These are phyloP conservation scores for Melaleuca quinquenervia DNA, from an alignment of 345 rosid genomes.

Conservation along the genomic window DNA sequence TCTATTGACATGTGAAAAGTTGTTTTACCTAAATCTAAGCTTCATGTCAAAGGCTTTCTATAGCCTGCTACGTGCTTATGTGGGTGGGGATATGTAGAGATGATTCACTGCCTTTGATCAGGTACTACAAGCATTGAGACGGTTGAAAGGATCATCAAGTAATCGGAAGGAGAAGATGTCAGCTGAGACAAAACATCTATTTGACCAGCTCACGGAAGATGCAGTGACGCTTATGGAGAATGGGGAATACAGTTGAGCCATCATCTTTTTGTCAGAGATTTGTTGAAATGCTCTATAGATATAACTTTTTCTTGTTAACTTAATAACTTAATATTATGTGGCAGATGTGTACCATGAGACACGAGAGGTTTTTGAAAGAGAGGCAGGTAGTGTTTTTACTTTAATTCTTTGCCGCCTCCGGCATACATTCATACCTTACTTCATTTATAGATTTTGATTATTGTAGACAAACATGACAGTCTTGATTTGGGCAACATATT, in stretches of 20 bases:
- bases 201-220: constrained; percentile 97
- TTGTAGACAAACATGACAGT: neutral
- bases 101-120: constrained; percentile 12
- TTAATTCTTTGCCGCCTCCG: neutral
- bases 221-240: constrained; percentile 69
- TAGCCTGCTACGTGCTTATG: neutral
- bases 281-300: neutral
- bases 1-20: neutral
- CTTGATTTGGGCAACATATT: neutral
- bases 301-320: neutral
- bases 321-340: constrained; percentile 5
- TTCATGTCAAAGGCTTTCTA: neutral
- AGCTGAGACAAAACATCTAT: constrained; percentile 57
- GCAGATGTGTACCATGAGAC: constrained; percentile 84
- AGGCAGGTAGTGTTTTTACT: constrained; percentile 47
- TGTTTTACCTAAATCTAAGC: neutral
- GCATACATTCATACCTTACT: neutral
- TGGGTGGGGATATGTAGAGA: neutral
- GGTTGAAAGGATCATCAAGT: constrained; percentile 76
- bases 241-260: constrained; percentile 84
- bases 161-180: constrained; percentile 85
- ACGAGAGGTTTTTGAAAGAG: constrained; percentile 68
- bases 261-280: neutral
- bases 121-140: constrained; percentile 83
- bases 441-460: neutral